Evolutionary conservation across 108 stramenopile genomes (phyloP).

Genomic region (Conticribra weissflogii): DNA sequence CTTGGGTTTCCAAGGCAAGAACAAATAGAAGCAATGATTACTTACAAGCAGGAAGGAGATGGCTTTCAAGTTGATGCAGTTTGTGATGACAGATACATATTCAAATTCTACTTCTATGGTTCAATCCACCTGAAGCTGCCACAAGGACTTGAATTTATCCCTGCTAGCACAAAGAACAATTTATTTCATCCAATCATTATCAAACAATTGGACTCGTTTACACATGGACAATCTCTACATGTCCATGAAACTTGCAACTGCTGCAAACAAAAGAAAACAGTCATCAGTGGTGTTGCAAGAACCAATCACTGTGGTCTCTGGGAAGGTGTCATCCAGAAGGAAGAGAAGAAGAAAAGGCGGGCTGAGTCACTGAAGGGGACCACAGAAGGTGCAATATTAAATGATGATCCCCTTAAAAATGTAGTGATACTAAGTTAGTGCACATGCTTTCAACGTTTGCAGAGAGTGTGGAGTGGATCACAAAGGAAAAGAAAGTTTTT

Average conservation of each 20-base stretch:
- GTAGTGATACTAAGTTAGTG: constrained; percentile 20
- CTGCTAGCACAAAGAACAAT: constrained; percentile 63
- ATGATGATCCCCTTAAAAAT: too few species aligned
- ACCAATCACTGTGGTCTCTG: constrained; percentile 15
- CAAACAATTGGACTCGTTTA: constrained; percentile 28
- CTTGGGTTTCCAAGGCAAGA: constrained; percentile 20
- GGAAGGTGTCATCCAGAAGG: constrained; percentile 1
- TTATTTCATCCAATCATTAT: constrained; percentile 46
- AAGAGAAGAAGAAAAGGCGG: constrained; percentile 10
- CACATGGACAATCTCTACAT: constrained; percentile 62
- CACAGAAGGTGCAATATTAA: constrained; percentile 23
- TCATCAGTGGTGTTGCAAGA: constrained; percentile 7
- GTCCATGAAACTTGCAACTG: constrained; percentile 54
- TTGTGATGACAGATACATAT: constrained; percentile 43
- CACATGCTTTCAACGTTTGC: constrained; percentile 36
- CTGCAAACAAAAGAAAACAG: constrained; percentile 58
- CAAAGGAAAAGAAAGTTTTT: constrained; percentile 37
- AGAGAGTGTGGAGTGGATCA: constrained; percentile 31
- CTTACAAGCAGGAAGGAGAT: constrained; percentile 47
- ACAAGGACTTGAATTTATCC: constrained; percentile 60
- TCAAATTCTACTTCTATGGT: constrained; percentile 34
- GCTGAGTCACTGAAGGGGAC: constrained; percentile 10
- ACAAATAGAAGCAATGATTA: constrained; percentile 16
- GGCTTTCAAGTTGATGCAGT: constrained; percentile 43
- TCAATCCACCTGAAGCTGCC: constrained; percentile 30